Conservation (phyloP, 2,329 filamentous ascomycete species). For the Cercospora nicotianae region DNA sequence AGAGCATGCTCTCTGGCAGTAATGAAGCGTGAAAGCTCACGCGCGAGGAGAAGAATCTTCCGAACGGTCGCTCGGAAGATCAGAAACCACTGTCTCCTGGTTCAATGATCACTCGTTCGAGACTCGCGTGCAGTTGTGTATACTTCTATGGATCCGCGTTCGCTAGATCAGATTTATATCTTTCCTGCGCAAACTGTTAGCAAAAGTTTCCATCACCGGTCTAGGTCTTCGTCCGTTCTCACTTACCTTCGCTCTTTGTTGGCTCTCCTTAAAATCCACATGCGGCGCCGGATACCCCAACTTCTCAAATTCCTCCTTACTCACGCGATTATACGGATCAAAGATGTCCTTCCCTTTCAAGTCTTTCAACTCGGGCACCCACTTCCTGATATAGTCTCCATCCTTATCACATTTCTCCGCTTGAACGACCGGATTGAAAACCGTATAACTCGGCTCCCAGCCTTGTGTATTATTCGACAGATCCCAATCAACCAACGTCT, state of each 20-base stretch:
- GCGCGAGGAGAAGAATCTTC: not conserved
- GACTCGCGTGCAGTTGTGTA: not conserved
- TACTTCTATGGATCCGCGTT: constrained; percentile 15
- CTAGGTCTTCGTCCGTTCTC: constrained; percentile 38
- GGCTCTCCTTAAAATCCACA: constrained; percentile 48
- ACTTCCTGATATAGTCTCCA: constrained; percentile 78
- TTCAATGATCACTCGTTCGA: too few species aligned
- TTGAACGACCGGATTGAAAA: constrained; percentile 67
- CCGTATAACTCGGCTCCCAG: constrained; percentile 54
- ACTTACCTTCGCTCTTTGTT: constrained; percentile 41
- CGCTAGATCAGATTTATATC: constrained; percentile 19
- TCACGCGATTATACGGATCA: constrained; percentile 48
- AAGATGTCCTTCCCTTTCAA: constrained; percentile 52
- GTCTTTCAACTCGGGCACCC: constrained; percentile 72
- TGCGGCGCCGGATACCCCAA: constrained; percentile 49
- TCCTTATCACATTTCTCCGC: constrained; percentile 78
- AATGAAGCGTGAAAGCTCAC: not conserved
- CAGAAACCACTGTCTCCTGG: not conserved
- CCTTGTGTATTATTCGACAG: constrained; percentile 54
- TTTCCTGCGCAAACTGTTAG: not conserved
- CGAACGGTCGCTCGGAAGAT: too few species aligned
- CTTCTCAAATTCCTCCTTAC: constrained; percentile 51
- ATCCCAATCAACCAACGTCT: constrained; percentile 52
- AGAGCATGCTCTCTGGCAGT: not conserved
- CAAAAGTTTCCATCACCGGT: constrained; percentile 28